Base-by-base conservation (phyloP, 1,284 basidiomycete genomes). In the Prillingera fragicola region DNA sequence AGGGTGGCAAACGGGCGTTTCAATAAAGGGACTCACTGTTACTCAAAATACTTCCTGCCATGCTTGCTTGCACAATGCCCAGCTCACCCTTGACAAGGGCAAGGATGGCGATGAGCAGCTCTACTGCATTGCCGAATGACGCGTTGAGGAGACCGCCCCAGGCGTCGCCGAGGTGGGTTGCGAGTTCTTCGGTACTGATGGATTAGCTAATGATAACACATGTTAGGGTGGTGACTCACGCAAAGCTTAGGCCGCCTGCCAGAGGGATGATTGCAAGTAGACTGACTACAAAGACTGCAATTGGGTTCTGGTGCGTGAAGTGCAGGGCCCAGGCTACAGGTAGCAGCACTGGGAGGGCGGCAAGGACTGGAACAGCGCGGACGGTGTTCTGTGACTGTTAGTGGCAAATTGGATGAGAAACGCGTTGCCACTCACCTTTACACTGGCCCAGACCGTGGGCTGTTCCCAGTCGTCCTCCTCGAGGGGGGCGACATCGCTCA, bases 41-140 rank as follows among this genome's bases (percentile, higher is more conserved):
- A 52, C 78, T 80, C 15, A 83, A 63, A 42, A 83, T 76, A 31
- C 77, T 78, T 25, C 81, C 81, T 24, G 81, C 74, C 57, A 82
- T 74, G 25, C 74, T 75, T 66, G 86, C 69, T 70, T 92, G 89
- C 0, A 92, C 88, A 41, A 94, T 79, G 33, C 76, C 75, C 19
- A 94, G 71, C 68, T 92, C 77, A 55, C 88, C 90, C 67, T 91
- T 81, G 6, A 75, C 66, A 15, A 92, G 74, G 0, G 87, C 87
- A 35, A 89, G 81, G 48, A 92, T 88, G 79, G 88, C 65, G 38
- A 60, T 61, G 25, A 59, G 48, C 59, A 80, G 72, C 57, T 80
- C 77, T 27, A 79, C 74, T 24, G 76, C 69, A 57, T 67, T 67
- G 39, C 58, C 65, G 35, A 75, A 73, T 0, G 72, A 72, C 1